A percentile compares a stretch with the other conserved stretches of the same genome.
These are phyloP conservation scores for Orobanche coerulescens DNA, from an alignment of 257 asterid genomes.

Conservation along the genomic window DNA sequence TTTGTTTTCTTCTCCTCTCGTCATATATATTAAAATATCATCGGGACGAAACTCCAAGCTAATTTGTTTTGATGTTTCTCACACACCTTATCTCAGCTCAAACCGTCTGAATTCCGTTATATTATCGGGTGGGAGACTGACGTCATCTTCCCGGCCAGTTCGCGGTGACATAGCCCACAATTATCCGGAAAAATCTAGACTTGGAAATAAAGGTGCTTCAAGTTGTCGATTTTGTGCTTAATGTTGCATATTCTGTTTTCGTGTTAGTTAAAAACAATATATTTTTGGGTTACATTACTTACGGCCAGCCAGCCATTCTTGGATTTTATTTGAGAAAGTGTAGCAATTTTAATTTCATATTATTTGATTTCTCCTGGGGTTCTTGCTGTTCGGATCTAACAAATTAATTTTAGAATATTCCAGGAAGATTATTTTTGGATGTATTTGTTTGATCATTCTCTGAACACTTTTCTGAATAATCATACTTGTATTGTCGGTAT, in stretches of 20 bases:
- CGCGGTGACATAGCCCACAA: constrained; percentile 5
- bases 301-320: neutral
- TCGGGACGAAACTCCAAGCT: constrained; percentile 16
- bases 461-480: constrained; percentile 28
- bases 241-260: neutral
- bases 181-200: neutral
- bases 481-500: constrained; percentile 30
- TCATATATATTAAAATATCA: constrained; percentile 24
- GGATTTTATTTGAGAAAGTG: constrained; percentile 12
- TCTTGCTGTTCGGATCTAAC: constrained; percentile 21
- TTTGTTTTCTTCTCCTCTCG: constrained; percentile 41
- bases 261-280: no score
- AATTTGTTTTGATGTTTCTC: constrained; percentile 28
- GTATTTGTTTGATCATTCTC: constrained; percentile 21
- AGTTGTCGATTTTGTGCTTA: neutral
- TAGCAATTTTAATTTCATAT: constrained; percentile 13
- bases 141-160: constrained; percentile 30
- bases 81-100: constrained; percentile 29
- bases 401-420: constrained; percentile 20
- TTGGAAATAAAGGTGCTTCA: neutral
- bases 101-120: constrained; percentile 29
- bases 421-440: constrained; percentile 16
- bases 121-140: constrained; percentile 33
- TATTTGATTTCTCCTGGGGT: neutral
- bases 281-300: neutral